phyloP scores from a whole-genome alignment of 2,329 filamentous ascomycete species.

The Fusarium praegraminearum region DNA sequence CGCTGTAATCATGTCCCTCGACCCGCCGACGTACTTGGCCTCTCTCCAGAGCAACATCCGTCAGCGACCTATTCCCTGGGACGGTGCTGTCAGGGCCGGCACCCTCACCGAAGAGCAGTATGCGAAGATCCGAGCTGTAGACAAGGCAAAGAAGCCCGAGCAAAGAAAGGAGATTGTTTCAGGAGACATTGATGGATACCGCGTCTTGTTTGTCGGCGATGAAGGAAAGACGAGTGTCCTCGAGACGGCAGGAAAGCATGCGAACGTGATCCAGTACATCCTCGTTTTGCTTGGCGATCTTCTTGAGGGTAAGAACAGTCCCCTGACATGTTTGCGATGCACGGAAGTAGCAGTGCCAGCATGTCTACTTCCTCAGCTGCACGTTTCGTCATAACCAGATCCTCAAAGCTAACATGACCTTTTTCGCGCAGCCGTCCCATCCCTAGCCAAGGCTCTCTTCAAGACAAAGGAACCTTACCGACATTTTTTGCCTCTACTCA shows the following conservation, averaged over 20 bases:
- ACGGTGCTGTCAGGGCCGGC: constrained; percentile 92
- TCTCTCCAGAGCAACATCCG: constrained; percentile 98
- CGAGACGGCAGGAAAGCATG: constrained; percentile 85
- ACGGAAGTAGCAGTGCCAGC: constrained; percentile 5
- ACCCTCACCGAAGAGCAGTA: constrained; percentile 95
- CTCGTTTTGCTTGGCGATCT: constrained; percentile 89
- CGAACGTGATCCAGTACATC: constrained; percentile 95
- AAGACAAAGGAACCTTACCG: constrained; percentile 82
- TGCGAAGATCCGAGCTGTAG: constrained; percentile 94
- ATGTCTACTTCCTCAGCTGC: constrained; percentile 17
- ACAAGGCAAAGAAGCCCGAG: constrained; percentile 90
- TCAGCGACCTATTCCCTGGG: constrained; percentile 95
- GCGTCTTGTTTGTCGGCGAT: constrained; percentile 81
- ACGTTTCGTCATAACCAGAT: constrained; percentile 8
- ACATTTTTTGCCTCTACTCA: constrained; percentile 86
- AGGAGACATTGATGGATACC: constrained; percentile 82
- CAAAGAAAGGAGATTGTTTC: constrained; percentile 87
- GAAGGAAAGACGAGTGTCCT: constrained; percentile 78
- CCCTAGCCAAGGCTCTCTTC: constrained; percentile 80
- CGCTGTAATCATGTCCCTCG: constrained; percentile 79
- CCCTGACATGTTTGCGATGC: constrained; percentile 12
- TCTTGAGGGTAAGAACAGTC: constrained; percentile 75
- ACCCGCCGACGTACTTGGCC: constrained; percentile 85
- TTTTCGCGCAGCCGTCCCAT: constrained; percentile 75
- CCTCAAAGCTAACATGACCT: constrained; percentile 35